Conservation (phyloP, 2,329 filamentous ascomycete genomes). For the Plectosphaerella sp. region DNA sequence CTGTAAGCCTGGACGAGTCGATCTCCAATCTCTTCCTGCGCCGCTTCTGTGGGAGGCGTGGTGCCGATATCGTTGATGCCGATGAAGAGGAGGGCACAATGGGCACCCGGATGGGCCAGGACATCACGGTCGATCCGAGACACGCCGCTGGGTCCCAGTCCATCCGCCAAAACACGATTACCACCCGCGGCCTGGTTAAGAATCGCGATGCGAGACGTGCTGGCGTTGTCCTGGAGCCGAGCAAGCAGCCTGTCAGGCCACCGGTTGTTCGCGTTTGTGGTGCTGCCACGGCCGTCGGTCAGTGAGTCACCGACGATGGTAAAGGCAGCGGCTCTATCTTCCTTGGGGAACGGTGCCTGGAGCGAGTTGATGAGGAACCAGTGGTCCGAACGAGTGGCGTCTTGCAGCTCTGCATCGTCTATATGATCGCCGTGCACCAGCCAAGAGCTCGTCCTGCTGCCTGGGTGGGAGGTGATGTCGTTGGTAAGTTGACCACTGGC, state of each 20-base stretch:
- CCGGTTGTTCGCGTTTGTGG: constrained; percentile 52
- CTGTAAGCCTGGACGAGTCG: constrained; percentile 47
- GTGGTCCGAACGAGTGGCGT: constrained; percentile 28
- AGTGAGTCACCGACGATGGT: constrained; percentile 62
- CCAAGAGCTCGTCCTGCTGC: constrained; percentile 54
- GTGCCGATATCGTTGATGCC: constrained; percentile 63
- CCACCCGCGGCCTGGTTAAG: constrained; percentile 61
- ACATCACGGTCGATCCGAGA: constrained; percentile 57
- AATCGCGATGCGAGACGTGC: constrained; percentile 38
- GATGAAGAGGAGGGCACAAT: constrained; percentile 55
- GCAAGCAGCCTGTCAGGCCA: constrained; percentile 38
- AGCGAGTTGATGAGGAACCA: constrained; percentile 58
- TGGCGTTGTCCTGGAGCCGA: constrained; percentile 28
- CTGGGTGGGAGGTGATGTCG: constrained; percentile 56
- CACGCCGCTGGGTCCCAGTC: constrained; percentile 54
- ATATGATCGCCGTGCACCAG: constrained; percentile 49
- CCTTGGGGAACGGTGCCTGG: constrained; percentile 42
- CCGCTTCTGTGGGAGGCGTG: constrained; percentile 31
- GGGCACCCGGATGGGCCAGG: constrained; percentile 47
- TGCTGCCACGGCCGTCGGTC: constrained; percentile 59
- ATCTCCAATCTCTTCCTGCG: constrained; percentile 41
- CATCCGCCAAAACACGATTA: constrained; percentile 55
- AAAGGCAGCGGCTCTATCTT: constrained; percentile 34
- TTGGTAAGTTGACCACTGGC: constrained; percentile 48
- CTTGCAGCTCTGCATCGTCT: constrained; percentile 27